phyloP scores from a whole-genome alignment of 2,329 filamentous ascomycete species.

The Cordyceps farinosa region DNA sequence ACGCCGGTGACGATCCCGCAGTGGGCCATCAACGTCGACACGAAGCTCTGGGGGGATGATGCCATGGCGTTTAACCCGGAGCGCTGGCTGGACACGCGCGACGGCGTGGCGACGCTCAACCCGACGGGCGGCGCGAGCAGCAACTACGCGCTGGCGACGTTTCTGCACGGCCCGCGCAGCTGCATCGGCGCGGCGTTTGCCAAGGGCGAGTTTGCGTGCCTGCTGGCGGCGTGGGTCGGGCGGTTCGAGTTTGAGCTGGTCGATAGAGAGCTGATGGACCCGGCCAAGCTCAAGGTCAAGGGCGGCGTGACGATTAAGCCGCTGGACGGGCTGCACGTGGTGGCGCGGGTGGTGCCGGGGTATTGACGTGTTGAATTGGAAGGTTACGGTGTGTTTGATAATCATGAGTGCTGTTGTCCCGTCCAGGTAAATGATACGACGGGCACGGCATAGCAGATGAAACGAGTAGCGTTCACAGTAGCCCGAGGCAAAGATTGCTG shows the following conservation, averaged over 20 bases:
- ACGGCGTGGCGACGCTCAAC: conserved; percentile 17
- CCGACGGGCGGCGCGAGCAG: conserved; percentile 63
- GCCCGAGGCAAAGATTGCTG: too few relatives aligned
- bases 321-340: conserved; percentile 66
- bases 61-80: conserved; percentile 75
- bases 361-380: conserved; percentile 45
- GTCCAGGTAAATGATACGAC: too few relatives aligned
- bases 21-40: conserved; percentile 67
- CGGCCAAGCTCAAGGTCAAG: conserved; percentile 64
- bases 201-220: conserved; percentile 77
- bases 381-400: too few relatives aligned
- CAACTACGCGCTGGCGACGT: conserved; percentile 77
- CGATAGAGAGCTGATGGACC: conserved; percentile 60
- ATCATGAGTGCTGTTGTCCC: too few relatives aligned
- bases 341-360: conserved; percentile 61
- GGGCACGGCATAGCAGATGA: too few relatives aligned
- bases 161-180: conserved; percentile 79
- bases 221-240: conserved; percentile 74
- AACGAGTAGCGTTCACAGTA: too few relatives aligned
- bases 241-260: conserved; percentile 62
- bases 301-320: conserved; percentile 70
- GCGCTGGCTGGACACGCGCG: conserved; percentile 59
- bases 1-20: conserved; percentile 64
- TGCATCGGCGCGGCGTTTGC: conserved; percentile 84
- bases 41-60: conserved; percentile 70